Base-by-base conservation (phyloP, 2,329 filamentous ascomycete genomes). In the Aspergillus carbonarius region DNA sequence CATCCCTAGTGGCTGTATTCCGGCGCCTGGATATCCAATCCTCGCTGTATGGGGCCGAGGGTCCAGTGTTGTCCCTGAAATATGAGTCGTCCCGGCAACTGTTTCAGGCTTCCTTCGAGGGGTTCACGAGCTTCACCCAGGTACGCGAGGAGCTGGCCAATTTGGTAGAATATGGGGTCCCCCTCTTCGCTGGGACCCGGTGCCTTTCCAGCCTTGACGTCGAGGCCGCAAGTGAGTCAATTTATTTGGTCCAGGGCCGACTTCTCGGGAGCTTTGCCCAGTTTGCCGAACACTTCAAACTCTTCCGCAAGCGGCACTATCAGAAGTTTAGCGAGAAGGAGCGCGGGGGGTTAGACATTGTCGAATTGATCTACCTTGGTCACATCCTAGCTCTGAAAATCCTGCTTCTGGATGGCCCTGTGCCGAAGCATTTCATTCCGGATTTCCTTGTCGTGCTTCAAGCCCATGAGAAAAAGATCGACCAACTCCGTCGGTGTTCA, bases 311-410 rank as follows among this genome's bases (percentile, higher is more conserved):
- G 7, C 12, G 4, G 18, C 23, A 30, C 5, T 52, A 51, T 20
- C 5, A 32, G 12, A 9, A 37, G 3, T 10, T 49, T 2, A 47
- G 12, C 3, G 20, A 40, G 5, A 60, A 49, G 25, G 30, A 60
- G 32, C 58, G 40, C 15, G 13, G 34, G 12, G 48, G 37, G 6
- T 23, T n/a, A 10, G 54, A 54, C 20, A 39, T 57, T 8, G 12
- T 54, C 12, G 27, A 34, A 12, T 25, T 57, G 23, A 42, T 52
- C 2, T 57, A 23, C 18, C 20, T 54, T 8, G 37, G 48, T n/a
- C 58, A 57, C 8, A 50, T 40, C 1, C 30, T 60, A 4, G 12
- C 40, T n/a, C 13, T 60, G 13, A 54, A 60, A 30, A 60, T 25
- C 3, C 46, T 48, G 17, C 27, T 60, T 2, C 30, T 52, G 15